phyloP scores from a whole-genome alignment of 176 grass and related monocot species.

The Eragrostis nindensis region DNA sequence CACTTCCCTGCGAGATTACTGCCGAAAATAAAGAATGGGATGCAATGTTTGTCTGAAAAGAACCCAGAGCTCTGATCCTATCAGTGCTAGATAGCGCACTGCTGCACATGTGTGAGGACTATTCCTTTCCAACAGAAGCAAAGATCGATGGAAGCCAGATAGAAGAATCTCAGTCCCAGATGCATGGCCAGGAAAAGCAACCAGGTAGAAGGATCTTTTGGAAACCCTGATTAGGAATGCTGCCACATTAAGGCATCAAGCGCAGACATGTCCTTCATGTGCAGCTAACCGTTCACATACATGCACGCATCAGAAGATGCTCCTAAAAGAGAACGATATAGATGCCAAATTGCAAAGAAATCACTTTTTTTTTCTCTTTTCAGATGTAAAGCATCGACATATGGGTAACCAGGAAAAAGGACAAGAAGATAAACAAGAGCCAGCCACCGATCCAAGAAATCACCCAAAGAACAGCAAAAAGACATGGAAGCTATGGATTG shows the following conservation, averaged over 20 bases:
- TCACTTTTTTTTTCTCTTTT: background rate
- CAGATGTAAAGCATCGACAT: background rate
- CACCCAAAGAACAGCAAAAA: constrained; percentile 19
- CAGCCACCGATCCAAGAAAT: constrained; percentile 15
- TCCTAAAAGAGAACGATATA: background rate
- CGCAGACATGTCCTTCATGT: constrained; percentile 18
- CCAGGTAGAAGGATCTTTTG: constrained; percentile 39
- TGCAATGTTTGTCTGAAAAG: background rate
- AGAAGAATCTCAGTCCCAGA: constrained; percentile 41
- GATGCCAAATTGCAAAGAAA: constrained; percentile 14
- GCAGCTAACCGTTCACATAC: constrained; percentile 17
- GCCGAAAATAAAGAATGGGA: background rate
- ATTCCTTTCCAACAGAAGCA: constrained; percentile 62
- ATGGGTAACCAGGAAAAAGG: constrained; percentile 18
- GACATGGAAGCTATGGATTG: background rate
- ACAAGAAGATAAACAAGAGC: constrained; percentile 2
- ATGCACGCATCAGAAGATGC: constrained; percentile 12
- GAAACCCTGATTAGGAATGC: constrained; percentile 49
- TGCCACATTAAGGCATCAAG: constrained; percentile 37
- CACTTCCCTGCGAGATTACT: background rate
- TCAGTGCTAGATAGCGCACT: background rate
- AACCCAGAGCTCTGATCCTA: background rate
- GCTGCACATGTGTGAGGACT: constrained; percentile 35
- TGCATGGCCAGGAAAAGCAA: constrained; percentile 55
- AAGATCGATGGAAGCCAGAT: constrained; percentile 50